Percentiles rank a stretch among this genome's conserved stretches.
These are phyloP conservation scores for Aspergillus pseudonomiae DNA, from an alignment of 2,329 filamentous ascomycete genomes.

Conservation along the genomic window DNA sequence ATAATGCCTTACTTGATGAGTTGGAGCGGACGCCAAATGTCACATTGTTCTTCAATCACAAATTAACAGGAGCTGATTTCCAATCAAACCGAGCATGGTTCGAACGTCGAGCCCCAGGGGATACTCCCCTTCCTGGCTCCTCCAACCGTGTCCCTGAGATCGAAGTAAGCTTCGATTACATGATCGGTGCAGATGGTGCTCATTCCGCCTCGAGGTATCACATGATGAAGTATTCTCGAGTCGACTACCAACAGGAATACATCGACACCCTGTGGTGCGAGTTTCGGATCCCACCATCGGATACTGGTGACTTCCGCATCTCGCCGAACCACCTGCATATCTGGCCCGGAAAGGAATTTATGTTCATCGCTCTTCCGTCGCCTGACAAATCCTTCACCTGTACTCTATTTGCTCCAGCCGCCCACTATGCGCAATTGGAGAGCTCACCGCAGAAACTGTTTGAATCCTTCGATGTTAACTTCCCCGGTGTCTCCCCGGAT, in stretches of 20 bases:
- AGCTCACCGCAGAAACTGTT: slow-evolving; percentile 68
- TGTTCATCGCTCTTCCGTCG: slow-evolving; percentile 97
- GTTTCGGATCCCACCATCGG: slow-evolving; percentile 72
- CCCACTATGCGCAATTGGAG: slow-evolving; percentile 70
- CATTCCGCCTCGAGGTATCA: slow-evolving; percentile 91
- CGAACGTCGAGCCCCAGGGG: slow-evolving; percentile 56
- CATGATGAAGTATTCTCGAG: slow-evolving; percentile 90
- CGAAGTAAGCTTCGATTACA: slow-evolving; percentile 83
- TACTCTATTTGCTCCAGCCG: slow-evolving; percentile 82
- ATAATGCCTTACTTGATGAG: slow-evolving; percentile 80
- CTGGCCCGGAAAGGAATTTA: slow-evolving; percentile 90
- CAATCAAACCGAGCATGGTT: slow-evolving; percentile 81
- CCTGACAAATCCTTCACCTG: slow-evolving; percentile 91
- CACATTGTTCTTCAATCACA: slow-evolving; percentile 89
- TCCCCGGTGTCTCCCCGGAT: slow-evolving; percentile 75
- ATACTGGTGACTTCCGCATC: slow-evolving; percentile 67
- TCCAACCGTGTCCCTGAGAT: slow-evolving; percentile 66
- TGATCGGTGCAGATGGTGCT: slow-evolving; percentile 93
- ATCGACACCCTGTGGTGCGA: slow-evolving; percentile 98
- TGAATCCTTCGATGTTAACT: slow-evolving; percentile 81
- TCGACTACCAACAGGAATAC: slow-evolving; percentile 92
- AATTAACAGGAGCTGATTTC: slow-evolving; percentile 89
- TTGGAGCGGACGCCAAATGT: slow-evolving; percentile 86
- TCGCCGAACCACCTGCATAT: slow-evolving; percentile 95
- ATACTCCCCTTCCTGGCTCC: slow-evolving; percentile 34